phyloP scores from a whole-genome alignment of 2,329 filamentous ascomycete genomes.

The Claviceps capensis region DNA sequence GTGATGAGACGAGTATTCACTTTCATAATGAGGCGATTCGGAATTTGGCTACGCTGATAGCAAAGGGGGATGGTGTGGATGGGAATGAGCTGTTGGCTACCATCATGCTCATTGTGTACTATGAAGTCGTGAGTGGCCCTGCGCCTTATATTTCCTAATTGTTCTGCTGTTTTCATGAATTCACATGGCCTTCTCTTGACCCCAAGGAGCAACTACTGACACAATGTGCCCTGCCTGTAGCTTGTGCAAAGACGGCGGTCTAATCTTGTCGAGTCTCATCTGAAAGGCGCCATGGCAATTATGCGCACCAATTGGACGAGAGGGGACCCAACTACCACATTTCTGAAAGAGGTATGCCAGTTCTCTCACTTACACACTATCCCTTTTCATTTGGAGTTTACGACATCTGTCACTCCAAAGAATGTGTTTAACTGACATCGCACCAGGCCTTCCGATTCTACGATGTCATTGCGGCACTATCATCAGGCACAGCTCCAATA shows the following conservation, averaged over 20 bases:
- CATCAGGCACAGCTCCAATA: conserved; percentile 43
- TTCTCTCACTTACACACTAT: too few relatives aligned
- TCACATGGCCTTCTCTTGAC: background rate
- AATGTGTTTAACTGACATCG: background rate
- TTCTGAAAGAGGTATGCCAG: conserved; percentile 41
- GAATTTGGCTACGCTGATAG: conserved; percentile 42
- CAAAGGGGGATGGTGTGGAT: conserved; percentile 33
- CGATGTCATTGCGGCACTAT: conserved; percentile 50
- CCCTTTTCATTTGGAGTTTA: too few relatives aligned
- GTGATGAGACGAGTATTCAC: conserved; percentile 38
- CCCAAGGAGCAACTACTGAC: background rate
- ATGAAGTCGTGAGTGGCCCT: conserved; percentile 42
- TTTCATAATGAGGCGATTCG: conserved; percentile 48
- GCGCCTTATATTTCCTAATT: too few relatives aligned
- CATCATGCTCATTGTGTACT: conserved; percentile 49
- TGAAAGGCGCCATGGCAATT: conserved; percentile 48
- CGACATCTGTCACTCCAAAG: too few relatives aligned
- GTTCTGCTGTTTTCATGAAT: background rate
- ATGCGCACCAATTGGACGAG: conserved; percentile 35
- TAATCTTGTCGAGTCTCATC: conserved; percentile 45
- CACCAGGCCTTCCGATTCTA: conserved; percentile 49
- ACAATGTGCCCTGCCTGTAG: conserved; percentile 18
- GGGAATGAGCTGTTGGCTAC: conserved; percentile 45
- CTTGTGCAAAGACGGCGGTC: conserved; percentile 45
- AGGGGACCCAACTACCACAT: conserved; percentile 37